Evolutionary conservation across 352 stramenopile species (phyloP).

Genomic region (Phytophthora parvispora): DNA sequence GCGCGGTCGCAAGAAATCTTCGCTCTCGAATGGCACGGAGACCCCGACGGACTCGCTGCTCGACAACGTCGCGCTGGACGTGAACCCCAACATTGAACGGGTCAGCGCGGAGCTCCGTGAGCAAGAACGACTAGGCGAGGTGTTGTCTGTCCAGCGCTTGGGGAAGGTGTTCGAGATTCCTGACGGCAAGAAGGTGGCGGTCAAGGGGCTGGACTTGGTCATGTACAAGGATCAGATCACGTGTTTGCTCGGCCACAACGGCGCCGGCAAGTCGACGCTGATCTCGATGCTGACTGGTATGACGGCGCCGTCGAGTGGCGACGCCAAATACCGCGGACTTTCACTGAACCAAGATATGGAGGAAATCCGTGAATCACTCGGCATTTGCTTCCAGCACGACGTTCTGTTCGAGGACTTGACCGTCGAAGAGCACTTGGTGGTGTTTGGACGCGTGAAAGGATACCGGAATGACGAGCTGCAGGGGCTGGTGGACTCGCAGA

Average conservation of each 20-base stretch:
- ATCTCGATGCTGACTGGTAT: constrained; percentile 87
- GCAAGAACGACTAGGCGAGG: constrained; percentile 61
- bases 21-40: constrained; percentile 24
- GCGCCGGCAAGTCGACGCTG: constrained; percentile 95
- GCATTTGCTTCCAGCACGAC: constrained; percentile 87
- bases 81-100: constrained; percentile 61
- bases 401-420: constrained; percentile 84
- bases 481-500: constrained; percentile 43
- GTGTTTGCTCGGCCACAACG: constrained; percentile 94
- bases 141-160: constrained; percentile 63
- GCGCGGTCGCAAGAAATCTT: constrained; percentile 64
- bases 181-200: constrained; percentile 87
- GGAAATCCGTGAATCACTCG: constrained; percentile 67
- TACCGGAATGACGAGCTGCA: constrained; percentile 47
- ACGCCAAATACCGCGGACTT: constrained; percentile 54
- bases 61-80: constrained; percentile 37
- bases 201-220: constrained; percentile 86
- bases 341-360: constrained; percentile 78
- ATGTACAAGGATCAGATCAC: constrained; percentile 84
- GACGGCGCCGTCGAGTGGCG: constrained; percentile 49
- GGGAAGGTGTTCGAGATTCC: constrained; percentile 83
- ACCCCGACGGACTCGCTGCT: constrained; percentile 62
- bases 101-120: constrained; percentile 49
- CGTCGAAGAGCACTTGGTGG: constrained; percentile 73
- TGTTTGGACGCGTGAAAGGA: constrained; percentile 75